These are phyloP conservation scores for Coemansia sp. DNA, from an alignment of 192 early-diverging fungal species.

Conservation along the genomic window DNA sequence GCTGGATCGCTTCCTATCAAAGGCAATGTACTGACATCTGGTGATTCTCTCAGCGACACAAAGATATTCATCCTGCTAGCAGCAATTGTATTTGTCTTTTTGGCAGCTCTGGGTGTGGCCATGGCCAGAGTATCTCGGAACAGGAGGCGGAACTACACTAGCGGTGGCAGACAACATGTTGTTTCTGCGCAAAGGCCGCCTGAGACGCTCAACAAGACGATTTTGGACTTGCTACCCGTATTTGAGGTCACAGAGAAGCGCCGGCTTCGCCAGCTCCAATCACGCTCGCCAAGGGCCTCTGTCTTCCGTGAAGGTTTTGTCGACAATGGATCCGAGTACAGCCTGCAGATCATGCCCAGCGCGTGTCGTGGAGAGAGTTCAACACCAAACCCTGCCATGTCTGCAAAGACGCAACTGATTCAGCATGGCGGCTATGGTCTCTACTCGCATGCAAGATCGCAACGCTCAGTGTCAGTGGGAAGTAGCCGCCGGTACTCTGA, in stretches of 20 bases:
- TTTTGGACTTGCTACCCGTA: constrained; percentile 48
- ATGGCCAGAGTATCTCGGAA: constrained; percentile 52
- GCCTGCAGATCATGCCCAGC: constrained; percentile 3
- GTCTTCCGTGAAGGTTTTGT: constrained; percentile 27
- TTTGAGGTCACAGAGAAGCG: constrained; percentile 50
- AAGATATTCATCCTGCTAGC: constrained; percentile 55
- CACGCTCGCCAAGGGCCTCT: constrained; percentile 11
- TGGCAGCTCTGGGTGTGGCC: constrained; percentile 52
- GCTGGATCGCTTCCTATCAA: neutral
- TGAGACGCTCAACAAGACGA: constrained; percentile 50
- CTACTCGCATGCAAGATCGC: constrained; percentile 18
- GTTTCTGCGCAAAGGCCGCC: constrained; percentile 23
- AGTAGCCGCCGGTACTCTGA: neutral
- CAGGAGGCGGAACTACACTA: constrained; percentile 28
- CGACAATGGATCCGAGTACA: constrained; percentile 5
- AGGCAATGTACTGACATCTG: neutral
- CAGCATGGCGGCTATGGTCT: constrained; percentile 19
- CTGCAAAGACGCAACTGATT: neutral
- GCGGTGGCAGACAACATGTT: constrained; percentile 27
- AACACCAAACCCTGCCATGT: neutral
- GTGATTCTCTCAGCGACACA: constrained; percentile 51
- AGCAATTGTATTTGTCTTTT: constrained; percentile 51
- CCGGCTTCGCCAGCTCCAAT: constrained; percentile 33
- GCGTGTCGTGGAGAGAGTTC: constrained; percentile 7
- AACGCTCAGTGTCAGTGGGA: neutral